Percentiles rank a stretch among this genome's conserved stretches.
Conservation (phyloP, 2,329 filamentous ascomycete species). For the Claviceps capensis region DNA sequence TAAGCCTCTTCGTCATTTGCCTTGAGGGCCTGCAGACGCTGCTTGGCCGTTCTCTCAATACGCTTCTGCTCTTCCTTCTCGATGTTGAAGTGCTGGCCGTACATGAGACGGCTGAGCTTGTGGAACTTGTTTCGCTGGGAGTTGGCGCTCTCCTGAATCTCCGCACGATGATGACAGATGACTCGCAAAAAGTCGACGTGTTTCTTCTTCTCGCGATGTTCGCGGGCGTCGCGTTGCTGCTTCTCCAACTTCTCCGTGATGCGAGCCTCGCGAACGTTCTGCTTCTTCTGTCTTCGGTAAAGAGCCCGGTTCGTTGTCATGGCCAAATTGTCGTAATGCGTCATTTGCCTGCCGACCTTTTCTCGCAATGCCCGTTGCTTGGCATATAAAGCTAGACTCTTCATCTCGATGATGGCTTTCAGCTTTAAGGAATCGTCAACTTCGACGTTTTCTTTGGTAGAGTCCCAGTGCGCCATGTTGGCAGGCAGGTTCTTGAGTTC, state of each 20-base stretch:
- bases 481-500: constrained; percentile 75
- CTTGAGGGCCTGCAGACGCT: constrained; percentile 96
- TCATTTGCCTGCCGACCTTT: constrained; percentile 80
- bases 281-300: constrained; percentile 94
- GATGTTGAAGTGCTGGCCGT: constrained; percentile 82
- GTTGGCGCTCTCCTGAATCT: constrained; percentile 55
- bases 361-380: constrained; percentile 81
- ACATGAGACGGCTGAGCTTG: constrained; percentile 84
- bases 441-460: constrained; percentile 50
- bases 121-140: constrained; percentile 61
- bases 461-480: constrained; percentile 80
- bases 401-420: constrained; percentile 89
- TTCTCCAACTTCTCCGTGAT: constrained; percentile 99
- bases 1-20: constrained; percentile 99
- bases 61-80: constrained; percentile 99
- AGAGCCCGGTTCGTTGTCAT: constrained; percentile 90
- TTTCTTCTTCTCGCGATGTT: constrained; percentile 96
- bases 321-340: constrained; percentile 87
- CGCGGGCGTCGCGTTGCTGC: constrained; percentile 90
- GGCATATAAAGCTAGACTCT: constrained; percentile 73
- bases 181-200: constrained; percentile 83
- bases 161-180: constrained; percentile 67
- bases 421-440: constrained; percentile 74
- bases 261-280: constrained; percentile 83
- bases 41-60: constrained; percentile 93